Conservation (phyloP, 305 asterid genomes). For the Plantago coronopus region DNA sequence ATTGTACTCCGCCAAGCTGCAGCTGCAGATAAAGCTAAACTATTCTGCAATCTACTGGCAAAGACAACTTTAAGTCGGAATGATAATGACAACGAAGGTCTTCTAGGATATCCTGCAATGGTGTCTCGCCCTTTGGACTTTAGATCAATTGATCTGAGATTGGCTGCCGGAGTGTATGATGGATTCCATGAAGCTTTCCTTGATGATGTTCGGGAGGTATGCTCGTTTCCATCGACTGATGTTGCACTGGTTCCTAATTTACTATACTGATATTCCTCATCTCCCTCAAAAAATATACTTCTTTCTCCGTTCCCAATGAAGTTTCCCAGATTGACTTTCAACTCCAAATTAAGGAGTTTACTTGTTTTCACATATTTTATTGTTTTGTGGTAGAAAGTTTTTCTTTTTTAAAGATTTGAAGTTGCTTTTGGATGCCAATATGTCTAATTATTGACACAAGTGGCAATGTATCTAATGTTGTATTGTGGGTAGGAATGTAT, state of each 20-base stretch:
- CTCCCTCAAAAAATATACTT: too few relatives aligned
- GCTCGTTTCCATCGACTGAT: neutral
- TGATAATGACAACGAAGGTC: constrained; percentile 78
- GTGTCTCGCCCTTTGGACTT: constrained; percentile 94
- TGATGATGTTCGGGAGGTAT: constrained; percentile 97
- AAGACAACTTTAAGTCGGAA: constrained; percentile 61
- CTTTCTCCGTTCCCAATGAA: too few relatives aligned
- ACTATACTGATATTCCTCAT: too few relatives aligned
- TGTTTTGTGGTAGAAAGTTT: too few relatives aligned
- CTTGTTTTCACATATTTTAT: too few relatives aligned
- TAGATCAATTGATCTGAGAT: constrained; percentile 84
- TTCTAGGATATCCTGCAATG: constrained; percentile 92
- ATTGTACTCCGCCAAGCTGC: constrained; percentile 70
- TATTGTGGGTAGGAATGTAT: too few relatives aligned
- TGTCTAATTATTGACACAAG: too few relatives aligned
- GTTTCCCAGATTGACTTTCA: too few relatives aligned
- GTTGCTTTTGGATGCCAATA: too few relatives aligned
- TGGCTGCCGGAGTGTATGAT: constrained; percentile 88
- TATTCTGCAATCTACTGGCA: constrained; percentile 86
- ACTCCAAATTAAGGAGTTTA: too few relatives aligned
- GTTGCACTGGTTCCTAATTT: neutral
- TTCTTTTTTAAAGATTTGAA: too few relatives aligned
- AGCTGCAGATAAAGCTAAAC: constrained; percentile 70
- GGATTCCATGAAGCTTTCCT: constrained; percentile 84
- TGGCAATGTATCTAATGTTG: too few relatives aligned